Conservation (phyloP, 2,329 filamentous ascomycete species). For the Didymellaceae sp. region DNA sequence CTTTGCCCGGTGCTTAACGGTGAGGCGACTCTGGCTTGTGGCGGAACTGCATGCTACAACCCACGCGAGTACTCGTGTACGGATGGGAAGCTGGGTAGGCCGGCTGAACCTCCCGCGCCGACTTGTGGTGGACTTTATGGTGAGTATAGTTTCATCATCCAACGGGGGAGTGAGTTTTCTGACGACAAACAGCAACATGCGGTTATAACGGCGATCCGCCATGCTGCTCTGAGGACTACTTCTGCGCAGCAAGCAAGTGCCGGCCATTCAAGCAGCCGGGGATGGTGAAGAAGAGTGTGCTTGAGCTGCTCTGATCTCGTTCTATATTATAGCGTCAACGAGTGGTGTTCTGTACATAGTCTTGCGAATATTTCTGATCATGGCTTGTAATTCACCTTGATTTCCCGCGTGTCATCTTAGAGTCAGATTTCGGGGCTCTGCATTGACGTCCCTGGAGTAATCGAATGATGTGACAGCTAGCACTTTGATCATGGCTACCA, state of each 20-base stretch:
- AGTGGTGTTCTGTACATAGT: too few relatives aligned
- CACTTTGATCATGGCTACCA: too few relatives aligned
- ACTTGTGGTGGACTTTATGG: conserved; percentile 3
- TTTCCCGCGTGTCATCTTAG: too few relatives aligned
- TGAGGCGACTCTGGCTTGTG: conserved; percentile 42
- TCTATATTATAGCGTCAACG: too few relatives aligned
- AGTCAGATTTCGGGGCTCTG: too few relatives aligned
- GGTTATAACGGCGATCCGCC: conserved; percentile 1
- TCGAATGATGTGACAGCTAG: too few relatives aligned
- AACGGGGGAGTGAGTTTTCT: not conserved
- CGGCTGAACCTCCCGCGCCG: not conserved
- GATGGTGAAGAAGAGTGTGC: conserved; percentile 5
- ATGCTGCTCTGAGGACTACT: conserved; percentile 2
- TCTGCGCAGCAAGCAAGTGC: conserved; percentile 6
- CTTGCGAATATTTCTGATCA: too few relatives aligned
- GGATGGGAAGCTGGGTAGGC: conserved; percentile 3
- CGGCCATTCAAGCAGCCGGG: not conserved
- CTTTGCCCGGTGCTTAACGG: conserved; percentile 47
- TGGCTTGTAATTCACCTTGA: too few relatives aligned
- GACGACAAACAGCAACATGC: not conserved
- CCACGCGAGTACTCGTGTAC: conserved; percentile 35
- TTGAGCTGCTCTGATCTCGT: not conserved
- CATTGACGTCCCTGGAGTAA: too few relatives aligned
- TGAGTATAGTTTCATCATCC: too few relatives aligned
- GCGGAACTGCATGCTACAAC: conserved; percentile 46